These are phyloP conservation scores for Nothophytophthora sp. DNA, from an alignment of 352 stramenopile genomes.

Conservation along the genomic window DNA sequence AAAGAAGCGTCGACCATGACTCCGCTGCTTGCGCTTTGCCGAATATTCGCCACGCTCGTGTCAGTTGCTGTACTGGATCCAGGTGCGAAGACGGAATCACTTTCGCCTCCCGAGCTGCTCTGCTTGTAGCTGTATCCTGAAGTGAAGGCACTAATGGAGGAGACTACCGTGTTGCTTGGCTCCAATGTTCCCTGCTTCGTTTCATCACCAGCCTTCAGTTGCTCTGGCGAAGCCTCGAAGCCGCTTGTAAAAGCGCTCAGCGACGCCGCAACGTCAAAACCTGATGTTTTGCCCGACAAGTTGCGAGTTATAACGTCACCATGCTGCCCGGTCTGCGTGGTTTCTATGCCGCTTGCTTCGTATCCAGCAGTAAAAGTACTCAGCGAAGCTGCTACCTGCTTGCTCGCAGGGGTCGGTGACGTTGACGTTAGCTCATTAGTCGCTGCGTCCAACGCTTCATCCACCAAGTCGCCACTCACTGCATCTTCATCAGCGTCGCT, in stretches of 20 bases:
- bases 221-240: too few species aligned
- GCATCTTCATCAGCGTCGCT: constrained; percentile 6
- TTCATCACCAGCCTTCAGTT: too few species aligned
- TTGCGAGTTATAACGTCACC: too few species aligned
- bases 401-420: constrained; percentile 3
- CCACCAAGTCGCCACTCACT: constrained; percentile 17
- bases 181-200: background rate
- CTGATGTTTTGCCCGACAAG: too few species aligned
- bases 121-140: background rate
- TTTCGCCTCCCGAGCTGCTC: too few species aligned
- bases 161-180: background rate
- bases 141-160: constrained; percentile 8
- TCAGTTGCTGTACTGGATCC: too few species aligned
- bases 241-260: too few species aligned
- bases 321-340: background rate
- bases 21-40: background rate
- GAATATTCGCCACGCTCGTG: too few species aligned
- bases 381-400: constrained; percentile 11
- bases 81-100: too few species aligned
- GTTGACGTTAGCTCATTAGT: constrained; percentile 28
- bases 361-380: constrained; percentile 8
- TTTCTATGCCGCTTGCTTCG: constrained; percentile 3
- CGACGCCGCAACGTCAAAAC: too few species aligned
- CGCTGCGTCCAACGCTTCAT: constrained; percentile 27
- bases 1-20: constrained; percentile 32